A percentile compares a stretch with the other conserved stretches of the same genome.
Evolutionary conservation across 1,284 basidiomycete genomes (phyloP).

Genomic region (Trametes sp.): DNA sequence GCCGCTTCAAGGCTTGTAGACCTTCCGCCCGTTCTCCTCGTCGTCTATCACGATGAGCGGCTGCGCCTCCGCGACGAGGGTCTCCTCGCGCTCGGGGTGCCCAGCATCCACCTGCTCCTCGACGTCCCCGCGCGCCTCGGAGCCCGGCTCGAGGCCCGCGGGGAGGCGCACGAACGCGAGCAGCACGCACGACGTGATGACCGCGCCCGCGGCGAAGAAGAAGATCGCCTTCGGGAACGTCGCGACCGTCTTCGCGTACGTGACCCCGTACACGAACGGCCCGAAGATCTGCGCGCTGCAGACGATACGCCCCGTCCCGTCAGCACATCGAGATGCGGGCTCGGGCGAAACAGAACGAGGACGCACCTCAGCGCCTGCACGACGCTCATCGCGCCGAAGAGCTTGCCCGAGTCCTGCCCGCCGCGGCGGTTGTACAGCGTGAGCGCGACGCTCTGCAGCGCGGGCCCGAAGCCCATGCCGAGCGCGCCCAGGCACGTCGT

Average conservation of each 20-base stretch:
- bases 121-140: constrained; percentile 17
- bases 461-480: constrained; percentile 68
- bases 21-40: constrained; percentile 26
- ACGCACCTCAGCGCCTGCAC: constrained; percentile 69
- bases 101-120: constrained; percentile 21
- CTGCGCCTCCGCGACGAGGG: constrained; percentile 28
- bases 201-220: constrained; percentile 49
- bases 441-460: constrained; percentile 70
- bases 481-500: constrained; percentile 57
- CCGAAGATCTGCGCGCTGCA: constrained; percentile 61
- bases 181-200: constrained; percentile 51
- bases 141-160: constrained; percentile 19
- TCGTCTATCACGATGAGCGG: constrained; percentile 32
- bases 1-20: constrained; percentile 22
- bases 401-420: constrained; percentile 61
- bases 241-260: constrained; percentile 67
- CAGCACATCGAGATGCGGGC: neutral
- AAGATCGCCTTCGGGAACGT: constrained; percentile 66
- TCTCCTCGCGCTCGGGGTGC: constrained; percentile 31
- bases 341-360: neutral
- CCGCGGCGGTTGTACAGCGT: constrained; percentile 61
- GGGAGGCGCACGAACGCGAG: constrained; percentile 56
- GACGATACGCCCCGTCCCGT: neutral
- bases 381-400: constrained; percentile 80
- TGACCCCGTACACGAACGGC: constrained; percentile 64